Percentiles rank a stretch among this genome's conserved stretches.
phyloP scores from a whole-genome alignment of 768 basidiomycete genomes.

The Naganishia onofrii region DNA sequence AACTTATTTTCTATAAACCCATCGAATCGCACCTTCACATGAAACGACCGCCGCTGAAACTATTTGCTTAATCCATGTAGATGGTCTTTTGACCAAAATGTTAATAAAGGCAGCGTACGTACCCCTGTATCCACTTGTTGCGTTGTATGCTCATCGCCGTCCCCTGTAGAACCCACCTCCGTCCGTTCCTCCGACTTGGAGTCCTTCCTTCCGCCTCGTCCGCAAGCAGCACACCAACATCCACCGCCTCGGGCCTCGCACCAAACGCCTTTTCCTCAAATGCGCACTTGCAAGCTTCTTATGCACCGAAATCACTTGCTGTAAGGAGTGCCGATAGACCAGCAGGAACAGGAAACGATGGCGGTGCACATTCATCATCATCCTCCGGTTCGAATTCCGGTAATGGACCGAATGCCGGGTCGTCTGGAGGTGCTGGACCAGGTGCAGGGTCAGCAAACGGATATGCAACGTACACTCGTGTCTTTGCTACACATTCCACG shows the following conservation, averaged over 20 bases:
- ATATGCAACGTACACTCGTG: background rate
- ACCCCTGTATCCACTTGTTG: too few relatives aligned
- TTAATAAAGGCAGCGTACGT: constrained; percentile 46
- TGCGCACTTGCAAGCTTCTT: constrained; percentile 38
- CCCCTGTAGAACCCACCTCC: constrained; percentile 45
- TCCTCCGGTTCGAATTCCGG: constrained; percentile 6
- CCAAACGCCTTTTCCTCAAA: constrained; percentile 51
- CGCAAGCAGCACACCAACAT: background rate
- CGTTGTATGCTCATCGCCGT: background rate
- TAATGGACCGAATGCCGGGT: constrained; percentile 31
- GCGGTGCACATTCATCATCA: constrained; percentile 38
- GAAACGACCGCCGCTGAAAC: too few relatives aligned
- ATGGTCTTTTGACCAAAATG: constrained; percentile 28
- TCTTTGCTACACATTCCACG: constrained; percentile 4
- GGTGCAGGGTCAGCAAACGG: constrained; percentile 11
- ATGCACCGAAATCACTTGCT: background rate
- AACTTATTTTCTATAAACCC: too few relatives aligned
- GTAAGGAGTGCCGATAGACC: background rate
- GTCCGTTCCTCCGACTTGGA: constrained; percentile 47
- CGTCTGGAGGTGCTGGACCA: constrained; percentile 32
- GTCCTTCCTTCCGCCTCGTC: constrained; percentile 7
- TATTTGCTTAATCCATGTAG: background rate
- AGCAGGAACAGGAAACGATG: constrained; percentile 31
- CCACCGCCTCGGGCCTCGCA: constrained; percentile 15
- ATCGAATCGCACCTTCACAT: too few relatives aligned